A percentile compares a stretch with the other conserved stretches of the same genome.
Evolutionary conservation across 1,139 yeast species (phyloP).

Genomic region (Magnusiomyces paraingens): DNA sequence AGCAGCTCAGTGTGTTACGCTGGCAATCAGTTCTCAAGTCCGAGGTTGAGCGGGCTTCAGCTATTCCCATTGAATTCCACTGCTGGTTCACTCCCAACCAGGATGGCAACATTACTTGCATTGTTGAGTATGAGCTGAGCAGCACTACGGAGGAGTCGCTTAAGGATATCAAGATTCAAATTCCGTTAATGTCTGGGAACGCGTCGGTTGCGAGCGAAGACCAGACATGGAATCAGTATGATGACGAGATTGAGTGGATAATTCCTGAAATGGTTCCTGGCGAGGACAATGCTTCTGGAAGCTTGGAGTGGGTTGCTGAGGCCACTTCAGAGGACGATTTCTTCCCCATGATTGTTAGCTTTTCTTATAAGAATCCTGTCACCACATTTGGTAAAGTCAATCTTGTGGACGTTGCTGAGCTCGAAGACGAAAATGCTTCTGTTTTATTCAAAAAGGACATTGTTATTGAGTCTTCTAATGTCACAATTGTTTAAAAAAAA

Average conservation of each 20-base stretch:
- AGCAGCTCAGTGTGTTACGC: constrained; percentile 82
- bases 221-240: constrained; percentile 34
- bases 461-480: constrained; percentile 57
- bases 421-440: constrained; percentile 38
- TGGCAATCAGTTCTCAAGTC: constrained; percentile 45
- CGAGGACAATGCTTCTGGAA: constrained; percentile 48
- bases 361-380: constrained; percentile 35
- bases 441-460: constrained; percentile 70
- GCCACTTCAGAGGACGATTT: constrained; percentile 74
- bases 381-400: constrained; percentile 39
- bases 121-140: constrained; percentile 77
- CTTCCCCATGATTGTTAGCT: constrained; percentile 76
- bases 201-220: constrained; percentile 44
- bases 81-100: constrained; percentile 78
- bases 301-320: constrained; percentile 73
- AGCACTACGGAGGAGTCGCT: constrained; percentile 44
- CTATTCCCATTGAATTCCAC: constrained; percentile 68
- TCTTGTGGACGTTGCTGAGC: constrained; percentile 40
- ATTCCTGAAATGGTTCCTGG: constrained; percentile 36
- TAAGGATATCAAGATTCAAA: constrained; percentile 52
- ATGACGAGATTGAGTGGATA: constrained; percentile 37
- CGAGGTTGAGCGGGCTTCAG: constrained; percentile 50
- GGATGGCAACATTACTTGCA: constrained; percentile 55
- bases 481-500: constrained; percentile 42
- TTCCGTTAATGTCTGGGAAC: constrained; percentile 57